These are phyloP conservation scores for Chaetomium globosum DNA, from an alignment of 2,329 filamentous ascomycete genomes.

Conservation along the genomic window DNA sequence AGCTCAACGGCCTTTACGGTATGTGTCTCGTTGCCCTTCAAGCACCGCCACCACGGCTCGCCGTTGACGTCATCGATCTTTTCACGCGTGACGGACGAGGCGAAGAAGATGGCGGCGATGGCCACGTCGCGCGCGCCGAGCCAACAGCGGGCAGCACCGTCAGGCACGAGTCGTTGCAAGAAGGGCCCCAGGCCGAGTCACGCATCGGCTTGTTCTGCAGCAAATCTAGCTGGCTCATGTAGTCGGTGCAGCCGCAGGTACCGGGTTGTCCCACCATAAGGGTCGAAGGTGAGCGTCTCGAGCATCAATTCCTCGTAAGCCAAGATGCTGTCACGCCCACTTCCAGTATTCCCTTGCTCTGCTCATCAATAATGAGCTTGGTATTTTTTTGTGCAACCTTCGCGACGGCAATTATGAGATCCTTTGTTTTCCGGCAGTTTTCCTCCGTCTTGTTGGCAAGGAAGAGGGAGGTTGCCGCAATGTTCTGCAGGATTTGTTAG, in stretches of 20 bases:
- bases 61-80: constrained; percentile 76
- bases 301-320: constrained; percentile 91
- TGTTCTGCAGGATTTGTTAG: constrained; percentile 56
- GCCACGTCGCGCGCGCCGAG: constrained; percentile 80
- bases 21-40: constrained; percentile 70
- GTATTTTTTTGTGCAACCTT: constrained; percentile 94
- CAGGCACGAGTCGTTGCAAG: constrained; percentile 83
- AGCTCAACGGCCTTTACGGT: constrained; percentile 74
- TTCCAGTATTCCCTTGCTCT: constrained; percentile 98
- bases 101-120: constrained; percentile 83
- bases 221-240: constrained; percentile 57
- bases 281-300: constrained; percentile 89
- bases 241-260: constrained; percentile 80
- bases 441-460: constrained; percentile 97
- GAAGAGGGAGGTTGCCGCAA: constrained; percentile 88
- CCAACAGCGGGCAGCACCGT: constrained; percentile 81
- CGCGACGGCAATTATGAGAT: constrained; percentile 89
- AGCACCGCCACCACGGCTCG: constrained; percentile 82
- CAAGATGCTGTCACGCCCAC: constrained; percentile 93
- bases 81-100: constrained; percentile 72
- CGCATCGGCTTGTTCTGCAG: constrained; percentile 80
- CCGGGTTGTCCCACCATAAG: constrained; percentile 83
- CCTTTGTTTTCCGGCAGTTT: constrained; percentile 92
- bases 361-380: constrained; percentile 87
- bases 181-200: constrained; percentile 91